These are phyloP conservation scores for Scytalidium lignicola DNA, from an alignment of 2,329 filamentous ascomycete species.

Conservation along the genomic window DNA sequence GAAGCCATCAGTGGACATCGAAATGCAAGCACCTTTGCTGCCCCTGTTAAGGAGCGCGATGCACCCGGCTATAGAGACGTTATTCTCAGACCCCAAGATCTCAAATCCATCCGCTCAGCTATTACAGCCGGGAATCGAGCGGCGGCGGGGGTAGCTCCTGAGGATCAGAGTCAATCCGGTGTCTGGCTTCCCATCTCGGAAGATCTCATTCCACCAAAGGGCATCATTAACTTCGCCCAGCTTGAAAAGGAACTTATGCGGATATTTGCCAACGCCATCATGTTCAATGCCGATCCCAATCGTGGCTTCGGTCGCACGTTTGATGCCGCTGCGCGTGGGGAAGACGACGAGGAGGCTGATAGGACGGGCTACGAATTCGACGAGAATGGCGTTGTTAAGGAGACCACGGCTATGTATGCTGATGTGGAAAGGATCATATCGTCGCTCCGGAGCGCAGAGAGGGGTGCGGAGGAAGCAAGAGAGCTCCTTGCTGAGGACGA, in stretches of 20 bases:
- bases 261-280: slow-evolving; percentile 97
- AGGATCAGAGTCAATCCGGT: slow-evolving; percentile 49
- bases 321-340: slow-evolving; percentile 2
- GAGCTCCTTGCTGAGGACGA: slow-evolving; percentile 13
- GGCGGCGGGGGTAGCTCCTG: slow-evolving; percentile 57
- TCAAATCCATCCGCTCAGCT: slow-evolving; percentile 71
- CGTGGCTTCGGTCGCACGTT: slow-evolving; percentile 64
- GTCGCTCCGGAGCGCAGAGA: slow-evolving; percentile 24
- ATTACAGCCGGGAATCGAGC: slow-evolving; percentile 68
- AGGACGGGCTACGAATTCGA: slow-evolving; percentile 58
- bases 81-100: slow-evolving; percentile 69
- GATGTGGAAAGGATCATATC: slow-evolving; percentile 61
- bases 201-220: slow-evolving; percentile 78
- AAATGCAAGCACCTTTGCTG: slow-evolving; percentile 74
- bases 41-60: slow-evolving; percentile 67
- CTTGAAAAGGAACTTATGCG: slow-evolving; percentile 89
- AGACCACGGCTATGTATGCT: slow-evolving; percentile 83
- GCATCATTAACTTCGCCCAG: slow-evolving; percentile 89
- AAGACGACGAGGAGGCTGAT: slow-evolving; percentile 35
- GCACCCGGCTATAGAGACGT: slow-evolving; percentile 72
- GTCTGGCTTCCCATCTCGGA: slow-evolving; percentile 65
- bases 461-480: slow-evolving; percentile 21
- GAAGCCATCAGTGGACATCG: slow-evolving; percentile 74
- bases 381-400: slow-evolving; percentile 82
- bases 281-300: slow-evolving; percentile 88